Evolutionary conservation across 352 stramenopile species (phyloP), one percentile per base, ranked within the genome.

Genomic region (Globisporangium radiosum): DNA sequence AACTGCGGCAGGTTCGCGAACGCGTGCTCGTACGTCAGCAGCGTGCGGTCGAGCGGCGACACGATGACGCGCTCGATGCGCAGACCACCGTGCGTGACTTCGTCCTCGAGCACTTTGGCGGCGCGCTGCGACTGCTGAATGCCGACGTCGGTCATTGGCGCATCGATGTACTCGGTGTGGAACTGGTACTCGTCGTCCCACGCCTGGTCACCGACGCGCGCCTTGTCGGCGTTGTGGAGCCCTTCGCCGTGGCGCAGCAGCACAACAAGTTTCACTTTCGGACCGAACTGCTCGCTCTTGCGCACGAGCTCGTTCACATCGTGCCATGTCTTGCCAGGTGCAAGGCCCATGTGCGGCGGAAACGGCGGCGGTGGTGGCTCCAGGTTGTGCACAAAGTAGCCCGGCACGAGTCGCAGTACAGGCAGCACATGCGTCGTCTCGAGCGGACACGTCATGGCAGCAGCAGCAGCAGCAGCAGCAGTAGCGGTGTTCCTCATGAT

Each of bases 171-270:
- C 49, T 81, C 59, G 10, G 67, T 40, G 1, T 48, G 59, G 57
- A 79, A 81, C 62, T 85, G 72, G 60, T 77, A 71, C 47, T 85
- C 52, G 40, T 71, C 54, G 25, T 85, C 70, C 80, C 81, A 90
- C 2, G 70, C 51, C 13, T 72, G 58, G 36, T 71, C 71, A 6
- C 81, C 78, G 44, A 84, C 72, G n/a, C 75, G 72, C 47, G 66
- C 60, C 49, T 85, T 83, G 51, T 80, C 78, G 42, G 81, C 78
- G 47, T 90, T 90, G 56, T 90, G 81, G 2, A 78, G 75, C 42
- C 68, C 81, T 55, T 90, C 76, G 57, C 76, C 81, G 52, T 90
- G 81, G 15, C 81, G 76, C 54, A 90, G 36, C 38, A 90, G 73
- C 50, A 88, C 73, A 3, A 88, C 47, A 9, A 76, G 58, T 49